Conservation (phyloP, 2,329 filamentous ascomycete genomes). For the Stagonosporopsis vannaccii region DNA sequence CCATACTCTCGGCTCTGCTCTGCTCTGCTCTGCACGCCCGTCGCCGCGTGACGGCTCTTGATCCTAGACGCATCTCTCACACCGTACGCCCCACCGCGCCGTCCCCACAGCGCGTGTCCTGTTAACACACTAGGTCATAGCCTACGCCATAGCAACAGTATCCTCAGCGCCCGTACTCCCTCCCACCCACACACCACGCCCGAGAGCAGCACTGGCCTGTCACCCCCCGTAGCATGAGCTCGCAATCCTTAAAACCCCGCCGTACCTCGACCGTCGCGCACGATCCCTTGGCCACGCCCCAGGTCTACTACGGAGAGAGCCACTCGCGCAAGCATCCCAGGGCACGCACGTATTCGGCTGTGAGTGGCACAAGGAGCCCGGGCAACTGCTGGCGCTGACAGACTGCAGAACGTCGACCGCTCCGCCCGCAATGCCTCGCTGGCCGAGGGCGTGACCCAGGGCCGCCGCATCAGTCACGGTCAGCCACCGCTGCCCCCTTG, state of each 20-base stretch:
- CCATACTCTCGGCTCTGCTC: no score
- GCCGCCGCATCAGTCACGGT: conserved; percentile 50
- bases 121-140: conserved; percentile 21
- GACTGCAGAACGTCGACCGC: conserved; percentile 37
- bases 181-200: conserved; percentile 3
- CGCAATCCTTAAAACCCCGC: conserved; percentile 48
- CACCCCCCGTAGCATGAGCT: conserved; percentile 50
- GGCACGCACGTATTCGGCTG: conserved; percentile 63
- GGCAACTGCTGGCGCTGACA: conserved; percentile 19
- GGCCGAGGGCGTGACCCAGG: conserved; percentile 36
- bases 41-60: conserved; percentile 24
- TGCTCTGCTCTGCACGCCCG: conserved; percentile 12
- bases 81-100: conserved; percentile 24
- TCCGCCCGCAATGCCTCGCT: conserved; percentile 42
- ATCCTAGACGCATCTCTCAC: conserved; percentile 26
- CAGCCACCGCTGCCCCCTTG: conserved; percentile 16
- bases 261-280: conserved; percentile 51
- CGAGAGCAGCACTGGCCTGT: conserved; percentile 22
- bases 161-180: conserved; percentile 26
- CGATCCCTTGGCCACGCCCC: conserved; percentile 65
- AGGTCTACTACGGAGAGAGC: conserved; percentile 66
- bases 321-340: conserved; percentile 56
- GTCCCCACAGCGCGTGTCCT: conserved; percentile 12
- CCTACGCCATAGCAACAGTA: conserved; percentile 30
- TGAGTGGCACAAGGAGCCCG: conserved; percentile 46